phyloP scores from a whole-genome alignment of 1,284 basidiomycete species.

The Boletus semigastroideus region DNA sequence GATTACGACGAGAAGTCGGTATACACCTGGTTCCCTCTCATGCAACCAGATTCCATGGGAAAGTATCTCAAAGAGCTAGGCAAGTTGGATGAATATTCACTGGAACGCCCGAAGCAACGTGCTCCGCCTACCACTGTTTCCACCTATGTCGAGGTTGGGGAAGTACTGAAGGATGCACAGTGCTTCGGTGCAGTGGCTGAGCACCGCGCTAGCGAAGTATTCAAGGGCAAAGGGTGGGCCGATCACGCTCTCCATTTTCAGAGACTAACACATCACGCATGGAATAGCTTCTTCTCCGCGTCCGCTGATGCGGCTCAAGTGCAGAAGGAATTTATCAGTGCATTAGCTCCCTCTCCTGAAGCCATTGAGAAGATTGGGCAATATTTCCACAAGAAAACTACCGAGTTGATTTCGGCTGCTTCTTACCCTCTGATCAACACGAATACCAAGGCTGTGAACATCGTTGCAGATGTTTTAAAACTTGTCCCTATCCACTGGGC shows the following conservation, averaged over 20 bases:
- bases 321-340: slow-evolving; percentile 48
- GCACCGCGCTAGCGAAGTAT: slow-evolving; percentile 47
- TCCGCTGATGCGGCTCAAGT: slow-evolving; percentile 45
- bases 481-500: slow-evolving; percentile 67
- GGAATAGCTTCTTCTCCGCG: slow-evolving; percentile 55
- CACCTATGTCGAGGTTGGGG: slow-evolving; percentile 51
- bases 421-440: slow-evolving; percentile 56
- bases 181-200: slow-evolving; percentile 52
- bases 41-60: slow-evolving; percentile 72
- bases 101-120: slow-evolving; percentile 43
- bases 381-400: slow-evolving; percentile 64
- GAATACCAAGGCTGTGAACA: slow-evolving; percentile 55
- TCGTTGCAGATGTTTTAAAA: slow-evolving; percentile 71
- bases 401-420: slow-evolving; percentile 49
- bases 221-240: slow-evolving; percentile 58
- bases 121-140: slow-evolving; percentile 35
- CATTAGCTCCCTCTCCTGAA: slow-evolving; percentile 47
- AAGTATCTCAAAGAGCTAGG: slow-evolving; percentile 55
- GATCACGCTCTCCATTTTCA: neutral
- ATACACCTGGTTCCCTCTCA: slow-evolving; percentile 86
- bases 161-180: slow-evolving; percentile 48
- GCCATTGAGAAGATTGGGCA: slow-evolving; percentile 48
- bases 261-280: neutral
- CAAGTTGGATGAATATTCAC: slow-evolving; percentile 51
- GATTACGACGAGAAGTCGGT: slow-evolving; percentile 68